Base-by-base conservation (phyloP, 2,329 filamentous ascomycete species). In the Sporothrix humicola region DNA sequence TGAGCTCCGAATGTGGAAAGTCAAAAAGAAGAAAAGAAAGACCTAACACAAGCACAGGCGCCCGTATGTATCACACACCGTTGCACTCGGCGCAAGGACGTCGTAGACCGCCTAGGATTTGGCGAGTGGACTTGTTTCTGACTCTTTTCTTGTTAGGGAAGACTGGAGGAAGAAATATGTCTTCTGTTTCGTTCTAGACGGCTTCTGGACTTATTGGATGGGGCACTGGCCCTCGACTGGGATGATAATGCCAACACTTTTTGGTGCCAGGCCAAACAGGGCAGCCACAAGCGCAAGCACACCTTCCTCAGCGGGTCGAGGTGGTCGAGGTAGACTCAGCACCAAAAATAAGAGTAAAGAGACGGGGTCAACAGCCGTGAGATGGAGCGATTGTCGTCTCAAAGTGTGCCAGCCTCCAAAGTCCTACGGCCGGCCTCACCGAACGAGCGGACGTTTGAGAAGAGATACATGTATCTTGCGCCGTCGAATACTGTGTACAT, bases 351-450 rank as follows among this genome's bases (percentile, higher is more conserved):
- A 26, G 20, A 50, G 5, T 10, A 15, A 12, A 37, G 31, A 37
- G 31, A 37, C 7, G 3, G 3, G 31, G 4, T 3, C 31, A 37
- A 37, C 31, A 37, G 31, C 2, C 31, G 65, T 52, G 44, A 37
- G 46, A 52, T 31, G 63, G 63, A 23, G 37, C 44, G 13, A 23
- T 66, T n/a, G 37, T 44, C 42, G 42, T 46, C 31, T 63, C 31
- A 31, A n/a, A 23, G 23, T 66, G 23, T 52, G 20, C 26, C 46
- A 50, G 44, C 26, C 23, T 37, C 13, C 42, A 48, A 52, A 68
- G 65, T 68, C 65, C 65, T 68, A 68, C 48, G 31, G 26, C 48
- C 66, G 66, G 66, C 66, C 48, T 69, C 66, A 69, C 66, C 66
- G 48, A 69, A 5, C 15, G 10, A 20, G 10, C 37, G 37, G 17